A percentile compares a stretch with the other conserved stretches of the same genome.
Conservation (phyloP, 2,329 filamentous ascomycete species). For the Clarireedia monteithiana region DNA sequence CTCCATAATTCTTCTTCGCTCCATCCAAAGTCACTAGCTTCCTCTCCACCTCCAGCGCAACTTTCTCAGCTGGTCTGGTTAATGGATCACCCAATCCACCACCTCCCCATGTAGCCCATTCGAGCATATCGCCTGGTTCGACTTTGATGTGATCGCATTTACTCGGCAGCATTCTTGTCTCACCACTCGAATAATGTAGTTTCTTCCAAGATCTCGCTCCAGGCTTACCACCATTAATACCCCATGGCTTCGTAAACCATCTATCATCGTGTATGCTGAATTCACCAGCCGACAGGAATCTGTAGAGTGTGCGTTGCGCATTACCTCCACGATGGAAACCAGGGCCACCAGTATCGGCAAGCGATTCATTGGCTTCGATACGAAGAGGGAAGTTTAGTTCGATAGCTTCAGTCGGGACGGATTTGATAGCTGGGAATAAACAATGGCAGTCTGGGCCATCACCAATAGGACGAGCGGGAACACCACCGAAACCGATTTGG, state of each 20-base stretch:
- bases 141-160: constrained; percentile 5
- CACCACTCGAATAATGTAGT: background rate
- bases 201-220: constrained; percentile 3
- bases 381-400: constrained; percentile 3
- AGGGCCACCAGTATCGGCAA: constrained; percentile 1
- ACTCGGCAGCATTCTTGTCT: background rate
- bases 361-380: constrained; percentile 5
- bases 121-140: background rate
- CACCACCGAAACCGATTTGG: constrained; percentile 2
- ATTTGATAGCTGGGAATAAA: constrained; percentile 2
- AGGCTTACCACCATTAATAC: background rate
- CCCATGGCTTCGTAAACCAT: constrained; percentile 6
- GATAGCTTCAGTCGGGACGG: constrained; percentile 1
- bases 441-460: constrained; percentile 4
- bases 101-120: constrained; percentile 5
- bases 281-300: constrained; percentile 1
- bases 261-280: constrained; percentile 5
- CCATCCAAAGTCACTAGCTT: background rate
- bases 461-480: constrained; percentile 1
- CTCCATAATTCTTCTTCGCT: background rate
- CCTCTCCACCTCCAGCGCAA: constrained; percentile 3
- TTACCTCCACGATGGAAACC: constrained; percentile 2
- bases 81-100: background rate
- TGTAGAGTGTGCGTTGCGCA: background rate
- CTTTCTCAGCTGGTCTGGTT: constrained; percentile 1